Evolutionary conservation across 768 basidiomycete genomes (phyloP).

Genomic region (Mycena polygramma): DNA sequence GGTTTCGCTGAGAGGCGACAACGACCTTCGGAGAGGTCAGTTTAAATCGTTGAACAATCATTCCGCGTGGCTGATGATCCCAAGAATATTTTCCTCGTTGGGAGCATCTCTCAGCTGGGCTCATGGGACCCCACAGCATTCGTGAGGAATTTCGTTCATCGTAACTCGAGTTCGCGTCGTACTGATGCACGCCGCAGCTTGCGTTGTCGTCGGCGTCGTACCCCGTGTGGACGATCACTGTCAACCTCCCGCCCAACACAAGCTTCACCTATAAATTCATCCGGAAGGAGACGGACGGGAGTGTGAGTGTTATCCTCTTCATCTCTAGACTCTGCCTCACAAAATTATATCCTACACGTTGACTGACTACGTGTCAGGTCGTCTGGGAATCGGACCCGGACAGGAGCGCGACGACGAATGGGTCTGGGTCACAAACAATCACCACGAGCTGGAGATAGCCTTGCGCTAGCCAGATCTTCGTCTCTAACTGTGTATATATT

Average conservation of each 20-base stretch:
- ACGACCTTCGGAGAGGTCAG: constrained; percentile 69
- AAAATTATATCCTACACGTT: too few relatives aligned
- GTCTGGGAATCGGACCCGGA: constrained; percentile 76
- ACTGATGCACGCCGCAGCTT: constrained; percentile 43
- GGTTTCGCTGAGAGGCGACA: constrained; percentile 67
- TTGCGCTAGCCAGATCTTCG: too few relatives aligned
- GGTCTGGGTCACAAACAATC: constrained; percentile 56
- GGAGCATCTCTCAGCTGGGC: constrained; percentile 68
- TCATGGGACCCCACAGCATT: constrained; percentile 62
- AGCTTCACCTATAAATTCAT: constrained; percentile 74
- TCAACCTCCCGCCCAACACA: constrained; percentile 63
- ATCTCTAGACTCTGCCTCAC: too few relatives aligned
- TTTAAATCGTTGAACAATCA: neutral
- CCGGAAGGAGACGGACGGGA: constrained; percentile 65
- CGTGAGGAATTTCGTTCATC: too few relatives aligned
- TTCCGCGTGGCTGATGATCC: neutral
- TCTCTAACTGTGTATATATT: too few relatives aligned
- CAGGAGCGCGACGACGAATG: constrained; percentile 57
- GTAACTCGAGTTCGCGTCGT: too few relatives aligned
- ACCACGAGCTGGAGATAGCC: constrained; percentile 58
- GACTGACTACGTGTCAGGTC: constrained; percentile 51
- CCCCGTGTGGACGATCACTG: constrained; percentile 66
- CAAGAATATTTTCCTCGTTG: constrained; percentile 72
- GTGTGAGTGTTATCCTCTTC: constrained; percentile 48
- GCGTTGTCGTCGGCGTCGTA: constrained; percentile 65